A percentile compares a stretch with the other conserved stretches of the same genome.
Evolutionary conservation across 2,329 filamentous ascomycete genomes (phyloP).

Genomic region (Stagonosporopsis cucurbitacearum): DNA sequence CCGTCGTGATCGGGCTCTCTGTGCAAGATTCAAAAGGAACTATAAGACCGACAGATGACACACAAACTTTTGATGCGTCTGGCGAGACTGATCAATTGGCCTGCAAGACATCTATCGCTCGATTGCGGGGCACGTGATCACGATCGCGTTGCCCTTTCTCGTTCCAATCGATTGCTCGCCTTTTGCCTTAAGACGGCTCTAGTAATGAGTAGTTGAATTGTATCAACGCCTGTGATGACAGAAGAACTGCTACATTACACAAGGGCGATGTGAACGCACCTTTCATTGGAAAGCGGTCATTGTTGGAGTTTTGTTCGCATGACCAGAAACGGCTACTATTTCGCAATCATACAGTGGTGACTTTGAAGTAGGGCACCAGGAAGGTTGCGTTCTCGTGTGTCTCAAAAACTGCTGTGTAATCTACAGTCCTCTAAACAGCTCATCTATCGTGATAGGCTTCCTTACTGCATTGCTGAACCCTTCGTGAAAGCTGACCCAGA

Average conservation of each 20-base stretch:
- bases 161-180: neutral
- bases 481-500: conserved; percentile 91
- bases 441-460: conserved; percentile 81
- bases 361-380: neutral
- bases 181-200: neutral
- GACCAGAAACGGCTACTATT: neutral
- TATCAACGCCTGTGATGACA: neutral
- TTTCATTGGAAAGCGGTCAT: too few relatives aligned
- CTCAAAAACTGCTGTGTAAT: neutral
- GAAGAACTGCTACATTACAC: neutral
- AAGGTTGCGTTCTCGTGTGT: neutral
- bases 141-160: neutral
- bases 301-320: neutral
- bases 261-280: too few relatives aligned
- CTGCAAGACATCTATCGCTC: neutral
- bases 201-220: neutral
- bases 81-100: neutral
- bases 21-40: neutral
- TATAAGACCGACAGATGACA: neutral
- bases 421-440: conserved; percentile 73
- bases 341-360: too few relatives aligned
- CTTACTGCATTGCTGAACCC: conserved; percentile 90
- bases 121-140: neutral
- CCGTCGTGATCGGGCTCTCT: neutral
- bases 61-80: neutral